These are phyloP conservation scores for Cytospora paraplurivora DNA, from an alignment of 2,329 filamentous ascomycete species.

Conservation along the genomic window DNA sequence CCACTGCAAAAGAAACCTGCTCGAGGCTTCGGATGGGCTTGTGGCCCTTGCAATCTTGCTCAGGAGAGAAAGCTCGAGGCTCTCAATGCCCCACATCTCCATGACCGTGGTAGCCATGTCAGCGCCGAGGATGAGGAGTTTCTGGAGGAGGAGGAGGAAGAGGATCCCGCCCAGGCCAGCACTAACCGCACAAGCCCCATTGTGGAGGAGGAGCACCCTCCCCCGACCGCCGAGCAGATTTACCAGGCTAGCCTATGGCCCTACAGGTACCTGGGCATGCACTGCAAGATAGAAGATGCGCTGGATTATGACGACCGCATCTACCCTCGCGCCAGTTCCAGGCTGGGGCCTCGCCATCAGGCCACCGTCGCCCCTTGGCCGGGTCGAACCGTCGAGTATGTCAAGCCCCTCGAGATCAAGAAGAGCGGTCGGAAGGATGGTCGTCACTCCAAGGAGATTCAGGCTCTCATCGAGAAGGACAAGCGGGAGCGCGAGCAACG, in stretches of 20 bases:
- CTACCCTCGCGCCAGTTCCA: slow-evolving; percentile 91
- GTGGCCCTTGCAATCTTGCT: slow-evolving; percentile 92
- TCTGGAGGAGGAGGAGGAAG: slow-evolving; percentile 75
- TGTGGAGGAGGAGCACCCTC: slow-evolving; percentile 58
- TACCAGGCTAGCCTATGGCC: slow-evolving; percentile 95
- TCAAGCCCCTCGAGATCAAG: slow-evolving; percentile 85
- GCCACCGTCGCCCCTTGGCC: slow-evolving; percentile 84
- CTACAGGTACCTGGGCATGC: slow-evolving; percentile 91
- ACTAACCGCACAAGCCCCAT: slow-evolving; percentile 68
- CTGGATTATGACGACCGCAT: slow-evolving; percentile 97
- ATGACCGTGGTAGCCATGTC: slow-evolving; percentile 65
- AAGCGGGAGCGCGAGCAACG: slow-evolving; percentile 77
- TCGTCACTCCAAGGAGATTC: slow-evolving; percentile 77
- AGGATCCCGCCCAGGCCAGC: slow-evolving; percentile 57
- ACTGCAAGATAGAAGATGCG: slow-evolving; percentile 93
- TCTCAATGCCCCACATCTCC: slow-evolving; percentile 76
- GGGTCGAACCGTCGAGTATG: slow-evolving; percentile 83
- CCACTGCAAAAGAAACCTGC: slow-evolving; percentile 94
- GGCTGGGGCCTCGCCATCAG: slow-evolving; percentile 88
- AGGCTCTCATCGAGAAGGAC: slow-evolving; percentile 79
- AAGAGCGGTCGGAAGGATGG: slow-evolving; percentile 77
- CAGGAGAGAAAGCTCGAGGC: slow-evolving; percentile 92
- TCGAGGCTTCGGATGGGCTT: slow-evolving; percentile 97
- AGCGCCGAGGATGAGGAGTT: slow-evolving; percentile 67
- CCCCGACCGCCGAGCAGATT: slow-evolving; percentile 80